These are phyloP conservation scores for Stachybotrys elegans DNA, from an alignment of 2,329 filamentous ascomycete species.

Conservation along the genomic window DNA sequence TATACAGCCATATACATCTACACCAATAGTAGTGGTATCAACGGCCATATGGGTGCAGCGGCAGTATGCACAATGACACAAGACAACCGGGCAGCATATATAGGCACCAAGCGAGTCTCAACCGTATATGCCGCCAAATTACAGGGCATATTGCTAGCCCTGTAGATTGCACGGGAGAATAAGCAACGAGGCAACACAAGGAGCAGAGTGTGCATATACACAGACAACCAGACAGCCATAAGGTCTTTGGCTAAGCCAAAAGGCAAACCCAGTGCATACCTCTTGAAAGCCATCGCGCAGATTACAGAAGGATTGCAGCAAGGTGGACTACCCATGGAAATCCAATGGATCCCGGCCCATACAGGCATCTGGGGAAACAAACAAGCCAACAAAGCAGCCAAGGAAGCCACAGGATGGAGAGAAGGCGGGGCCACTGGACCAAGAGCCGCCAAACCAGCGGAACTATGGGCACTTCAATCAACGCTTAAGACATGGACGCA, in stretches of 20 bases:
- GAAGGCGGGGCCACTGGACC: background rate
- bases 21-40: conserved; percentile 4
- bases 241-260: conserved; percentile 3
- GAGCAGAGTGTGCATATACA: conserved; percentile 3
- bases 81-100: background rate
- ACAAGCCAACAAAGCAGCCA: background rate
- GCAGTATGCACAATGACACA: conserved; percentile 1
- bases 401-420: background rate
- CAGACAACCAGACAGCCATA: conserved; percentile 7
- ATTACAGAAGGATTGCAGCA: background rate
- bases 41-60: conserved; percentile 4
- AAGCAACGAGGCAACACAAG: conserved; percentile 1
- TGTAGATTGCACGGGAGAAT: conserved; percentile 1
- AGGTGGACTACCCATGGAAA: background rate
- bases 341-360: too few species aligned
- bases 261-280: conserved; percentile 4
- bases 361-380: conserved; percentile 5
- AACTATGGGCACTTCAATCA: background rate
- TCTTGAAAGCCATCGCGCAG: conserved; percentile 2
- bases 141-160: conserved; percentile 5
- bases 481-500: background rate
- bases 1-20: conserved; percentile 4
- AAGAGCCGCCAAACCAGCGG: background rate
- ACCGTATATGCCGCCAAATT: conserved; percentile 6
- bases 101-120: conserved; percentile 1